Evolutionary conservation across 2,329 filamentous ascomycete species (phyloP).

Genomic region (Emergomyces africanus): DNA sequence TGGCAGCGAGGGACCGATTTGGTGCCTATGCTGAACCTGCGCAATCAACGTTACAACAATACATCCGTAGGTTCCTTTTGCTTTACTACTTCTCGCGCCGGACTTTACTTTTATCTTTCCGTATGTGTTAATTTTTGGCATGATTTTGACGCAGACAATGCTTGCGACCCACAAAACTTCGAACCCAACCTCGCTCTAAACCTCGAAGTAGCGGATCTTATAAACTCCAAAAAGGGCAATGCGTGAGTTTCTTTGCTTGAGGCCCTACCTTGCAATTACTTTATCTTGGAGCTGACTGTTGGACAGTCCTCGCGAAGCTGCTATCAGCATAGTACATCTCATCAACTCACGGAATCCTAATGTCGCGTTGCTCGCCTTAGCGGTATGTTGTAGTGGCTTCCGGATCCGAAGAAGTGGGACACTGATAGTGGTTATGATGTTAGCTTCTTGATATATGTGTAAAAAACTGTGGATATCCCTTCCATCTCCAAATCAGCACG

Average conservation of each 20-base stretch:
- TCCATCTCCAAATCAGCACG: slow-evolving; percentile 95
- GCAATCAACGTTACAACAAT: slow-evolving; percentile 81
- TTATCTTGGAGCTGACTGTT: slow-evolving; percentile 13
- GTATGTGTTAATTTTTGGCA: background rate
- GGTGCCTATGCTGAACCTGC: slow-evolving; percentile 65
- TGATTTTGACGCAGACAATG: slow-evolving; percentile 49
- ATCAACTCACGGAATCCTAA: slow-evolving; percentile 97
- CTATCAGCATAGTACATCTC: slow-evolving; percentile 81
- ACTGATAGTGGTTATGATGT: slow-evolving; percentile 7
- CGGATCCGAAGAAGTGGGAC: slow-evolving; percentile 7
- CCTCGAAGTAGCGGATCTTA: slow-evolving; percentile 89
- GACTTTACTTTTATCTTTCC: background rate
- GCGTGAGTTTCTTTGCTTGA: slow-evolving; percentile 39
- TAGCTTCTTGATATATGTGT: slow-evolving; percentile 93
- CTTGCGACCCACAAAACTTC: slow-evolving; percentile 94
- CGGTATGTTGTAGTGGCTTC: slow-evolving; percentile 32
- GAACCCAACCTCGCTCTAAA: slow-evolving; percentile 94
- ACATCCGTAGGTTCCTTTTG: slow-evolving; percentile 51
- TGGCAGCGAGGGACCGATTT: slow-evolving; percentile 91
- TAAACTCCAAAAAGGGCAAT: slow-evolving; percentile 95
- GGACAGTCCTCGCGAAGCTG: slow-evolving; percentile 71
- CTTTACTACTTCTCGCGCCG: background rate
- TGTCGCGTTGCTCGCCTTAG: slow-evolving; percentile 77
- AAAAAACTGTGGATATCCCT: slow-evolving; percentile 99
- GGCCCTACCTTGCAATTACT: background rate